Evolutionary conservation across 2,329 filamentous ascomycete genomes (phyloP).

Genomic region (Sporothrix protearum): DNA sequence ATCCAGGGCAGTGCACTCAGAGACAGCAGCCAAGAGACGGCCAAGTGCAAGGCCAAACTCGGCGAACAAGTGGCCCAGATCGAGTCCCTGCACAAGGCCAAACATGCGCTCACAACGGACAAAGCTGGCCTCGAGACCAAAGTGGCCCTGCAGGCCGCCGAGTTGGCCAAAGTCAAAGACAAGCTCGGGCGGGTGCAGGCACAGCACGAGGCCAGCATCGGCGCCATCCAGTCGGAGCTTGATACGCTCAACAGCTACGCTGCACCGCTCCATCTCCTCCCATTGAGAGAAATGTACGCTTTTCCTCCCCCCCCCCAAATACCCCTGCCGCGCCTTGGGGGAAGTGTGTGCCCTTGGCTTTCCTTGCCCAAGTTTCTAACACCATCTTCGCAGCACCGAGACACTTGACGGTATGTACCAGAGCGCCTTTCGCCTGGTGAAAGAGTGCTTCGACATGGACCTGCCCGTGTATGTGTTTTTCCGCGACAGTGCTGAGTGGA

Average conservation of each 20-base stretch:
- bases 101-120: not conserved
- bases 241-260: not conserved
- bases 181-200: not conserved
- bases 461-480: not conserved
- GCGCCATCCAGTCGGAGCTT: not conserved
- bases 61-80: not conserved
- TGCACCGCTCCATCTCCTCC: not conserved
- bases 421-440: not conserved
- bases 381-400: not conserved
- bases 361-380: not conserved
- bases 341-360: too few species aligned
- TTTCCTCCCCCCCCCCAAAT: not conserved
- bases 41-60: not conserved
- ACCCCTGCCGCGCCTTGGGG: too few species aligned
- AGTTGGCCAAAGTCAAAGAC: not conserved
- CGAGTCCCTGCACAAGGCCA: not conserved
- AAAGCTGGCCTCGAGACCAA: not conserved
- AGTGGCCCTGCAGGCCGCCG: not conserved
- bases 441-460: conserved; percentile 2
- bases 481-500: not conserved
- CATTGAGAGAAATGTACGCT: not conserved
- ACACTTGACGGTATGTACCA: not conserved
- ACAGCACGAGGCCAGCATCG: not conserved
- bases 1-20: not conserved
- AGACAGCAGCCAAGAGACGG: not conserved